Evolutionary conservation across 768 basidiomycete genomes (phyloP).

Genomic region (Lactifluus hygrophoroides): DNA sequence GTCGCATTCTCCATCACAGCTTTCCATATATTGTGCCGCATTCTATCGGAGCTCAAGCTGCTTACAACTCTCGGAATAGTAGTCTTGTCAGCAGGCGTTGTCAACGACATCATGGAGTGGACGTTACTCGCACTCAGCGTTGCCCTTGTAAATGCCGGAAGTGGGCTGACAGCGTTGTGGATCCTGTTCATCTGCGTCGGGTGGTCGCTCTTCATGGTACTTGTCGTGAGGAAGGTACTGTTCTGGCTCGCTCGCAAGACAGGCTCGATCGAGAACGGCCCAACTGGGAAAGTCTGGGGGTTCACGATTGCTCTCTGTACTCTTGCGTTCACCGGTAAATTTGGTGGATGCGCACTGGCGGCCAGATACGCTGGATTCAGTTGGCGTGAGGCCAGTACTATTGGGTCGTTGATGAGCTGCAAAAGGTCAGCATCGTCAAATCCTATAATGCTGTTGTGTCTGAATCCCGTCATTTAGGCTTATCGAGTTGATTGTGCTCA

Average conservation of each 20-base stretch:
- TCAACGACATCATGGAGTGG: slow-evolving; percentile 75
- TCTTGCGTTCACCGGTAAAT: slow-evolving; percentile 86
- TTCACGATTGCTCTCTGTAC: slow-evolving; percentile 73
- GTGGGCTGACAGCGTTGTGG: slow-evolving; percentile 77
- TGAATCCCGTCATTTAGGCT: slow-evolving; percentile 36
- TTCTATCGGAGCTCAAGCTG: slow-evolving; percentile 88
- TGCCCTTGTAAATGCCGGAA: slow-evolving; percentile 82
- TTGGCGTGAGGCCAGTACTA: slow-evolving; percentile 72
- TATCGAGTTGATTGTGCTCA: slow-evolving; percentile 92
- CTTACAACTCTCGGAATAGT: slow-evolving; percentile 89
- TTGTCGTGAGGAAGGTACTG: slow-evolving; percentile 54
- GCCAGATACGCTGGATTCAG: slow-evolving; percentile 61
- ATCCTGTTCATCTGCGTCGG: slow-evolving; percentile 74
- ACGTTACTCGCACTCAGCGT: slow-evolving; percentile 81
- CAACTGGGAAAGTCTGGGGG: slow-evolving; percentile 81
- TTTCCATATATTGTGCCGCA: too few species aligned
- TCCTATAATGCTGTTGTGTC: neutral
- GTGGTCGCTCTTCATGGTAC: slow-evolving; percentile 70
- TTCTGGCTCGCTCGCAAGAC: slow-evolving; percentile 68
- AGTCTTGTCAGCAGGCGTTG: slow-evolving; percentile 88
- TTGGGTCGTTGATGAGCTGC: slow-evolving; percentile 92
- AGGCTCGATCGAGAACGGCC: slow-evolving; percentile 74
- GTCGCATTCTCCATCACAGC: too few species aligned
- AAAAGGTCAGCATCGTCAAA: slow-evolving; percentile 54
- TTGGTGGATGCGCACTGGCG: slow-evolving; percentile 71